Base-by-base conservation (phyloP, 345 rosid species). In the Turnera subulata region DNA sequence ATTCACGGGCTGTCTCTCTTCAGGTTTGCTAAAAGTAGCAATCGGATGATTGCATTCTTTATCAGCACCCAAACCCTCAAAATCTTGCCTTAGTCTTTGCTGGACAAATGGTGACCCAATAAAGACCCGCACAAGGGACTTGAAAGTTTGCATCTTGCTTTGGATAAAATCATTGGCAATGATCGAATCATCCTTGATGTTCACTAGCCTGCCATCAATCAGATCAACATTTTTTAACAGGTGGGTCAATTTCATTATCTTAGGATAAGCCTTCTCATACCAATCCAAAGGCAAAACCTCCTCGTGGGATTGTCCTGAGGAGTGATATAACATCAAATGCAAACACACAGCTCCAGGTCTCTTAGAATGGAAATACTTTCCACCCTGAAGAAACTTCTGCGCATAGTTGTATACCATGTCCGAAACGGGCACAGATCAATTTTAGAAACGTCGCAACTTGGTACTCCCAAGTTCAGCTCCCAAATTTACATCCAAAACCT, bases 91-190 rank as follows among this genome's bases (percentile, higher is more conserved):
- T 12, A 81, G 53, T 21, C 71, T 75, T 37, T 62, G 55, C 82
- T 84, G 95, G 66, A 73, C 68, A 4, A 76, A 65, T 21, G 91
- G 78, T 50, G 79, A 84, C 12, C 92, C 92, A 42, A 91, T 50
- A 62, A 82, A 82, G 53, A 72, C 74, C 57, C 87, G 78, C 10
- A 73, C 88, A 1, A 91, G 71, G 16, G 85, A 86, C 75, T 86
- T 88, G 42, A 78, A 80, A 21, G 74, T 74, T 2, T 51, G 66
- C 88, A 82, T 77, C 58, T 68, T 81, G 4, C 62, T 58, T 26
- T 50, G 68, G 35, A 79, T 42, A 29, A 14, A n/a, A 23, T 78
- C 83, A 38, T 82, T 66, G 2, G 78, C 20, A 59, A 84, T 64
- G 62, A 78, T 21, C 0, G 62, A 63, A 50, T 68, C 76, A 19